Evolutionary conservation across 345 rosid species (phyloP).

Genomic region (Cardiospermum halicacabum): DNA sequence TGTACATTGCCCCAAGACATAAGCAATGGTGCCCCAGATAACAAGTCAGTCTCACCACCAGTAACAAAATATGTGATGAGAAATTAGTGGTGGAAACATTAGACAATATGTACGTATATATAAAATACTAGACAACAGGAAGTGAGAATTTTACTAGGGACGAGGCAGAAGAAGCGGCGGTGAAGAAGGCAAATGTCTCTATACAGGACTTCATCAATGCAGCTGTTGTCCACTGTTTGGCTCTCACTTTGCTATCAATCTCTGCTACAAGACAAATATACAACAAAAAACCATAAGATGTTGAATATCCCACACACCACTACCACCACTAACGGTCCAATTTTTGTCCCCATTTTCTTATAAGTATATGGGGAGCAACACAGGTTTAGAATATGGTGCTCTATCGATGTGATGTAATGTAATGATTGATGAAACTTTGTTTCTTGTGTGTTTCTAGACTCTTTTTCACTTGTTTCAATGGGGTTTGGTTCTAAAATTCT

Average conservation of each 20-base stretch:
- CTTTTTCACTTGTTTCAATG: background rate
- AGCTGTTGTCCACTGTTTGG: conserved; percentile 1
- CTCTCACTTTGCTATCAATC: background rate
- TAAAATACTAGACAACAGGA: background rate
- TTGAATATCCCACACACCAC: background rate
- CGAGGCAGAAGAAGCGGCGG: conserved; percentile 13
- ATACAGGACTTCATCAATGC: conserved; percentile 5
- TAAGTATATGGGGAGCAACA: background rate
- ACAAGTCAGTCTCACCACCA: too few species aligned
- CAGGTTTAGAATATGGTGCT: background rate
- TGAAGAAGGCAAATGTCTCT: background rate
- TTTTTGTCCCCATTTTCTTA: conserved; percentile 8
- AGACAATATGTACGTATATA: too few species aligned
- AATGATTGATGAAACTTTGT: background rate
- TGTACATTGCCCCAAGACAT: too few species aligned
- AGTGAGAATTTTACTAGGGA: background rate
- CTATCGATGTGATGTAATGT: background rate
- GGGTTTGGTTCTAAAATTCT: background rate
- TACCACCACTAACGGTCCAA: background rate
- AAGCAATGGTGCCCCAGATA: too few species aligned
- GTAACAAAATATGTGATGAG: too few species aligned
- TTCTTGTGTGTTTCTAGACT: background rate
- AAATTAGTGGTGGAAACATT: too few species aligned
- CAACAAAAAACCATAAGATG: background rate
- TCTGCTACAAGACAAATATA: background rate